Evolutionary conservation across 352 stramenopile species (phyloP), one percentile per base, ranked within the genome.

Genomic region (Globisporangium parvum): DNA sequence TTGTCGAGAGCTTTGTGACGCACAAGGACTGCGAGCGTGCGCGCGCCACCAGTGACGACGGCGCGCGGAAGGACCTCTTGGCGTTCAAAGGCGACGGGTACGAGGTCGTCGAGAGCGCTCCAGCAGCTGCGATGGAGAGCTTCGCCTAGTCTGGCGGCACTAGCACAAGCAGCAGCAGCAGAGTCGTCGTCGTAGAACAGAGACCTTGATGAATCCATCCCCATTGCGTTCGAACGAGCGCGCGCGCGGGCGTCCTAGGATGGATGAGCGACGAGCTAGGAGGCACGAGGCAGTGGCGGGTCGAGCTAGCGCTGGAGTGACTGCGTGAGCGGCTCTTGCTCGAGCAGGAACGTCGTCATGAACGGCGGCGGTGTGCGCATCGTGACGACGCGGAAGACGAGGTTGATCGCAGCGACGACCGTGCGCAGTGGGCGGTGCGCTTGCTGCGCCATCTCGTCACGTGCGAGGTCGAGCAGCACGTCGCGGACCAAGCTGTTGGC

Each of bases 1-100:
- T 95, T 21, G 77, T 93, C 33, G 70, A 74, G 55, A 92, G 82
- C 57, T 93, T 95, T 48, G 75, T 89, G 26, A 77, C 71, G 2
- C 49, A 67, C 47, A 66, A 74, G 21, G 65, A 54, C 21, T 24
- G 46, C 53, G 28, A 61, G 62, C 40, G 51, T 63, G 55, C 18
- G 33, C 24, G 47, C 45, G 23, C 44, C 26, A 28, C 26, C 26
- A 28, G 26, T 47, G 45, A 24, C 21, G 47, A 42, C 18, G 54
- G 23, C 2, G n/a, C n/a, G n/a, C n/a, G n/a, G 23, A 47, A 60
- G 31, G 49, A 17, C 11, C 40, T 87, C 54, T 63, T 93, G 28
- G 54, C 62, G 56, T 58, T 65, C 41, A 90, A 80, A 18, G 75
- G 80, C 49, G 74, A 81, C 26, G 80, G 80, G 17, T 95, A 91